phyloP scores from a whole-genome alignment of 148 eudicot species.

The Bassia scoparia region DNA sequence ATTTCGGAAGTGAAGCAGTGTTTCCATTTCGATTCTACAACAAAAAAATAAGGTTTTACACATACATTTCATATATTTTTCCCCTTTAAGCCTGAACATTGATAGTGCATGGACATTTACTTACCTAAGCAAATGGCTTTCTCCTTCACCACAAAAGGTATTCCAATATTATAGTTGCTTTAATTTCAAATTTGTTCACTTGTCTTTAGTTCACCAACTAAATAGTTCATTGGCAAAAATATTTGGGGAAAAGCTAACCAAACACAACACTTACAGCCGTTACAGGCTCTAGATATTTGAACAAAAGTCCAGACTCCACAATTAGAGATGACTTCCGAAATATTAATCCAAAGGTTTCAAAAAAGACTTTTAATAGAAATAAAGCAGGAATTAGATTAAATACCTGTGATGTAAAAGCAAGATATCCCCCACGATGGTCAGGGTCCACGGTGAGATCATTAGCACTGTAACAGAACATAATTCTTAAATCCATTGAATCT shows the following conservation, averaged over 20 bases:
- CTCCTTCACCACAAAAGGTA: too few species aligned
- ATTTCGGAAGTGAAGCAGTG: background rate
- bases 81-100: too few species aligned
- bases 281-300: background rate
- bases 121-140: background rate
- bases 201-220: background rate
- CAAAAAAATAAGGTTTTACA: too few species aligned
- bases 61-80: too few species aligned
- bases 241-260: background rate
- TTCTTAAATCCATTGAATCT: background rate
- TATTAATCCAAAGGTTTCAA: background rate
- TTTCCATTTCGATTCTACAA: background rate
- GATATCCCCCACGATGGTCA: conserved; percentile 70
- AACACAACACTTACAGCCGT: too few species aligned
- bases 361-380: background rate
- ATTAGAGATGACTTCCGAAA: background rate
- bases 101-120: too few species aligned
- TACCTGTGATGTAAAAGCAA: conserved; percentile 88
- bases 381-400: background rate
- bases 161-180: background rate
- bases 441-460: conserved; percentile 64
- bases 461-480: conserved; percentile 47
- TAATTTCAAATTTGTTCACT: too few species aligned
- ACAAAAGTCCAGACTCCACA: background rate
- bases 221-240: too few species aligned